Base-by-base conservation (phyloP, 2,329 filamentous ascomycete species). In the Tolypocladium tundrense region DNA sequence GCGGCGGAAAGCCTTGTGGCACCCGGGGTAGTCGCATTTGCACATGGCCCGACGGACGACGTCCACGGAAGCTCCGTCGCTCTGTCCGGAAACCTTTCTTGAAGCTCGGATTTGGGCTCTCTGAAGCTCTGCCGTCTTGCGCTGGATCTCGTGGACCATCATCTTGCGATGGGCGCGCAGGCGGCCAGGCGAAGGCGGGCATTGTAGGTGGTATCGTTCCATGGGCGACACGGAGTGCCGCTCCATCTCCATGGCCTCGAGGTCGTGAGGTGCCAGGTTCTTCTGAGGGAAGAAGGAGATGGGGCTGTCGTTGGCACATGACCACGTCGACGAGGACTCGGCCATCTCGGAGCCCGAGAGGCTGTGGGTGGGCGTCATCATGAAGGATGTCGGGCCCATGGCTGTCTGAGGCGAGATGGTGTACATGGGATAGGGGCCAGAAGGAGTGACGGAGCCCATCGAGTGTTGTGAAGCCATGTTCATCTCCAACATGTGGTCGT, bases 1-100 rank as follows among this genome's bases (percentile, higher is more conserved):
- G 57, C 80, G 73, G 62, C 78, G 77, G 60, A 79, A 82, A 0
- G 74, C 74, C 62, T 77, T 77, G 62, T 73, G 66, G 66, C 80
- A 83, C 35, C 73, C 73, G 8, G 72, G 72, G 39, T 77, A 74
- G 19, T 75, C 69, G 61, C 79, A 82, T 60, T 75, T 72, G 70
- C 68, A 78, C 69, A 70, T 75, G 63, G 69, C 71, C 52, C 70
- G 62, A n/a, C 69, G 69, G 13, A 73, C 71, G 14, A 73, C 69
- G n/a, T 73, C 70, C 13, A 73, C 67, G 5, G 64, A 63, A 1
- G 63, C 60, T 21, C 65, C 60, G 11, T 73, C 68, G 2, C 65
- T 57, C 63, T 70, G 72, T 3, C 55, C 58, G 3, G 64, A 58
- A 31, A 64, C 63, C 62, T 69, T 73, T n/a, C 70, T 65, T 19